phyloP scores from a whole-genome alignment of 495 filamentous ascomycete genomes.

The Pyronema domesticum region DNA sequence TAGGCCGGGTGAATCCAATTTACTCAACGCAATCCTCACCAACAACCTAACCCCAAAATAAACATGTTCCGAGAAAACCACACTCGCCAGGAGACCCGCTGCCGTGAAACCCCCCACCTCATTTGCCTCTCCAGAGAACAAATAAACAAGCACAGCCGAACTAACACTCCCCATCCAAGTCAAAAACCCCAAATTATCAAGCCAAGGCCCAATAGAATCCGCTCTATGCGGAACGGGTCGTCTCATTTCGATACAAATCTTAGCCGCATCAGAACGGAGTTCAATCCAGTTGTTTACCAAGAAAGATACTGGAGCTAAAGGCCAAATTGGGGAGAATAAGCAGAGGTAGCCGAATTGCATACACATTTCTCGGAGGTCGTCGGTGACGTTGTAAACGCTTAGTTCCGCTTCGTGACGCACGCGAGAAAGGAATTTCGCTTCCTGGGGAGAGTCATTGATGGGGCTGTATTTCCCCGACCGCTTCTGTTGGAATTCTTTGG shows the following conservation, averaged over 20 bases:
- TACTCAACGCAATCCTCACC: conserved; percentile 51
- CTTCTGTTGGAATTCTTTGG: conserved; percentile 50
- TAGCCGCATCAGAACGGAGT: conserved; percentile 78
- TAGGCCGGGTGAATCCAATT: conserved; percentile 67
- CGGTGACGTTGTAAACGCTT: conserved; percentile 67
- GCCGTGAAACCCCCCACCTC: conserved; percentile 42
- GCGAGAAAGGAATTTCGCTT: conserved; percentile 56
- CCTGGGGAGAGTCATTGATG: conserved; percentile 47
- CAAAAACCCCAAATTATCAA: conserved; percentile 68
- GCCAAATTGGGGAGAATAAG: conserved; percentile 86
- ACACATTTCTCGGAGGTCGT: conserved; percentile 85
- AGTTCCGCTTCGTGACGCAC: conserved; percentile 80
- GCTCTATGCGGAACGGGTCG: conserved; percentile 71
- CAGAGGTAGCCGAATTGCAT: conserved; percentile 83
- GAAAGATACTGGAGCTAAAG: conserved; percentile 72
- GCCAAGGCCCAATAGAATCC: conserved; percentile 91
- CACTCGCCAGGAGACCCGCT: conserved; percentile 69
- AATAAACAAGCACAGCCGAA: conserved; percentile 65
- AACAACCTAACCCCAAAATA: conserved; percentile 57
- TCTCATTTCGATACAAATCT: conserved; percentile 80
- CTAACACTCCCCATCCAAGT: conserved; percentile 84
- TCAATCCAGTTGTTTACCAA: conserved; percentile 94
- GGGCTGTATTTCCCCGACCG: conserved; percentile 28
- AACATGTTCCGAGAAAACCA: conserved; percentile 74
- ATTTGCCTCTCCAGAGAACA: conserved; percentile 49